These are phyloP conservation scores for Ogataea siamensis DNA, from an alignment of 805 yeast genomes.

Conservation along the genomic window DNA sequence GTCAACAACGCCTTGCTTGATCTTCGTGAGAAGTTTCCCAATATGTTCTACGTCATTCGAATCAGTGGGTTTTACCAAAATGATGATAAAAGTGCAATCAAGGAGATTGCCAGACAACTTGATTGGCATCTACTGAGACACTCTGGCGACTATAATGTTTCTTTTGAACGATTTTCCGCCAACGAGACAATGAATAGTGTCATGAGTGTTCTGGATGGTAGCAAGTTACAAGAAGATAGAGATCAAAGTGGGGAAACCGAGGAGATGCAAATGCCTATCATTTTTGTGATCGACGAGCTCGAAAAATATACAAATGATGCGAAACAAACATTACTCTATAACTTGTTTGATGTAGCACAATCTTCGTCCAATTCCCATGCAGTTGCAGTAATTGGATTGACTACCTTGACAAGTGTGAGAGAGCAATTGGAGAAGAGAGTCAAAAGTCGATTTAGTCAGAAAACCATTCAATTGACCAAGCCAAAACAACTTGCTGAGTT, in stretches of 20 bases:
- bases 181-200: conserved; percentile 62
- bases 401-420: conserved; percentile 70
- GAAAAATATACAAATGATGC: conserved; percentile 70
- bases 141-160: conserved; percentile 10
- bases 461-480: conserved; percentile 60
- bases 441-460: conserved; percentile 81
- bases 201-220: conserved; percentile 48
- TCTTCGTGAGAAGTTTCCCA: conserved; percentile 39
- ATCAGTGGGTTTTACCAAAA: conserved; percentile 70
- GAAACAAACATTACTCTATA: conserved; percentile 83
- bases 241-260: conserved; percentile 13
- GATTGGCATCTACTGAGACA: conserved; percentile 40
- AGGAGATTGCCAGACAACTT: conserved; percentile 82
- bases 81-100: conserved; percentile 75
- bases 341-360: conserved; percentile 84
- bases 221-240: conserved; percentile 18
- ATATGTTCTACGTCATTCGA: conserved; percentile 59
- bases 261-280: conserved; percentile 49
- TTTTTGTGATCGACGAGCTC: conserved; percentile 82
- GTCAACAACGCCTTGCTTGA: conserved; percentile 54
- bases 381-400: conserved; percentile 76
- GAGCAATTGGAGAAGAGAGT: conserved; percentile 91
- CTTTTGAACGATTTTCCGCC: conserved; percentile 21
- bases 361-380: conserved; percentile 46
- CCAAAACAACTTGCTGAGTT: conserved; percentile 49